A percentile compares a stretch with the other conserved stretches of the same genome.
Conservation (phyloP, 2,329 filamentous ascomycete species). For the Clonostachys rosea region DNA sequence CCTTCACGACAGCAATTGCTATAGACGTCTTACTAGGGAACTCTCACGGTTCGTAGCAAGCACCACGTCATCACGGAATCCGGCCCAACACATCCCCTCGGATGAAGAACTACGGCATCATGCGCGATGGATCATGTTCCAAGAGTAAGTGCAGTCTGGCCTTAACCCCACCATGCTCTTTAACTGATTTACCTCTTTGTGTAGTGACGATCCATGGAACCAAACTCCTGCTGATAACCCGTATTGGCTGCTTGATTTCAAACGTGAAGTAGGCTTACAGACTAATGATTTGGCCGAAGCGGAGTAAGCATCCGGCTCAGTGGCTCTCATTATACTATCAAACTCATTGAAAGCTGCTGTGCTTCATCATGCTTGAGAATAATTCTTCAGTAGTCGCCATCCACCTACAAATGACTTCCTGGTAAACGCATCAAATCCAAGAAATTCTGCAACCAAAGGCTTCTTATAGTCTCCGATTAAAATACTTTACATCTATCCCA, state of each 20-base stretch:
- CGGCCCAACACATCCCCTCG: constrained; percentile 51
- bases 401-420: too few species aligned
- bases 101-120: constrained; percentile 61
- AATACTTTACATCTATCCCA: too few species aligned
- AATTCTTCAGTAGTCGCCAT: too few species aligned
- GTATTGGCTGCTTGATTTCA: constrained; percentile 61
- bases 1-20: constrained; percentile 57
- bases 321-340: too few species aligned
- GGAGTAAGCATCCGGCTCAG: too few species aligned
- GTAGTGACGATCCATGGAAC: constrained; percentile 59
- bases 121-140: constrained; percentile 58
- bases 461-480: too few species aligned
- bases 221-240: constrained; percentile 59
- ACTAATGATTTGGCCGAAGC: too few species aligned
- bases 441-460: too few species aligned
- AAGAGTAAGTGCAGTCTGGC: constrained; percentile 40
- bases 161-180: too few species aligned
- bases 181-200: not conserved
- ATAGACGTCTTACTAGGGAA: constrained; percentile 49
- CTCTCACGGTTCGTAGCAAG: constrained; percentile 46
- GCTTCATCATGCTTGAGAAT: too few species aligned
- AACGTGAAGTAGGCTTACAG: constrained; percentile 26
- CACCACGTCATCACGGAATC: constrained; percentile 55
- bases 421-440: too few species aligned
- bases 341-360: too few species aligned